Evolutionary conservation across 352 stramenopile genomes (phyloP).

Genomic region (Phytophthora citrophthora): DNA sequence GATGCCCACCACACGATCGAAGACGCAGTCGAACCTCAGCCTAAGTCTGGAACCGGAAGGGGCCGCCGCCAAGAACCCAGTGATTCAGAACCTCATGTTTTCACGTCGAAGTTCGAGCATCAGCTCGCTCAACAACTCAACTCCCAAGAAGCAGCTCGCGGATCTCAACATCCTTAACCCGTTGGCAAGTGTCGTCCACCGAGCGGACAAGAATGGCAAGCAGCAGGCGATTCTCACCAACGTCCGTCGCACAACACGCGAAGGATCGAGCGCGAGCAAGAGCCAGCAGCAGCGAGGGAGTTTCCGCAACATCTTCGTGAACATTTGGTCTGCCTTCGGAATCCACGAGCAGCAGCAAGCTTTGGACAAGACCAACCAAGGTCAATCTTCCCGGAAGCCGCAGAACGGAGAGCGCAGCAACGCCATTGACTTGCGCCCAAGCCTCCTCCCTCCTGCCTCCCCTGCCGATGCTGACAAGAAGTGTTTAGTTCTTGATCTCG

Average conservation of each 20-base stretch:
- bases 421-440: constrained; percentile 60
- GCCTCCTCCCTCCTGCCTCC: constrained; percentile 52
- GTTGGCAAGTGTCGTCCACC: constrained; percentile 70
- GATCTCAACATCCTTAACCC: constrained; percentile 48
- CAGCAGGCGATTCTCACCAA: constrained; percentile 44
- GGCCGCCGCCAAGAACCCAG: neutral
- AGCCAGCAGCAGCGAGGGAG: constrained; percentile 41
- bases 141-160: constrained; percentile 48
- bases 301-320: constrained; percentile 72
- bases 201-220: constrained; percentile 68
- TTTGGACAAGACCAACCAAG: constrained; percentile 34
- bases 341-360: constrained; percentile 61
- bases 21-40: constrained; percentile 29
- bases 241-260: constrained; percentile 23
- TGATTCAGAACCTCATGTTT: neutral
- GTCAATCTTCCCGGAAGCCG: constrained; percentile 28
- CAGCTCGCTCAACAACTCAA: constrained; percentile 2
- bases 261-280: constrained; percentile 29
- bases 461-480: constrained; percentile 80
- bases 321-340: constrained; percentile 68
- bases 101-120: neutral
- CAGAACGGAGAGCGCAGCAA: constrained; percentile 12
- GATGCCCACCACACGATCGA: constrained; percentile 35
- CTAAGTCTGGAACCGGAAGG: constrained; percentile 26
- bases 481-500: constrained; percentile 95